phyloP scores from a whole-genome alignment of 1,284 basidiomycete species.

The Pseudozyma pruni region DNA sequence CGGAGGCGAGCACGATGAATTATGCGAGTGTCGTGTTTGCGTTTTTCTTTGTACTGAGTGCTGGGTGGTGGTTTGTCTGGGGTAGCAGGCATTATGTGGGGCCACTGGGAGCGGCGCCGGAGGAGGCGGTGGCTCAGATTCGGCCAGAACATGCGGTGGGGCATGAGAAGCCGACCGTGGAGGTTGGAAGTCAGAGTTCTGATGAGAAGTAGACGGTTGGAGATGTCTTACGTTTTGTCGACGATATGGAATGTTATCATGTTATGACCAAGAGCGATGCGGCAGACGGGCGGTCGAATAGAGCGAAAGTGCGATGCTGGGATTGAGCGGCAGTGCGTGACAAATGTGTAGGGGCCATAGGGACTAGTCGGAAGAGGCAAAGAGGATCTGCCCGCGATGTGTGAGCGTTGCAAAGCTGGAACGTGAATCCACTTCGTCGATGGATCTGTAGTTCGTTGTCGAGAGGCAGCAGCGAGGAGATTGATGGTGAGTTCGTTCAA shows the following conservation, averaged over 20 bases:
- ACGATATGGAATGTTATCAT: no score
- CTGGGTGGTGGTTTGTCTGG: slow-evolving; percentile 44
- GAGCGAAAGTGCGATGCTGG: neutral
- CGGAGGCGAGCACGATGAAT: slow-evolving; percentile 69
- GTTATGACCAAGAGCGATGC: no score
- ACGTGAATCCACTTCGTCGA: slow-evolving; percentile 82
- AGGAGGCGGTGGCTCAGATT: slow-evolving; percentile 14
- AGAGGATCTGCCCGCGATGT: slow-evolving; percentile 72
- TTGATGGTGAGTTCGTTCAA: no score
- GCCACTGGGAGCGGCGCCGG: slow-evolving; percentile 36
- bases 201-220: slow-evolving; percentile 21
- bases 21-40: slow-evolving; percentile 56
- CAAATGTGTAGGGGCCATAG: neutral
- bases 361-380: slow-evolving; percentile 32
- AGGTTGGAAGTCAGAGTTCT: slow-evolving; percentile 22
- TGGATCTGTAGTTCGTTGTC: slow-evolving; percentile 71
- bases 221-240: no score
- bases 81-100: slow-evolving; percentile 48
- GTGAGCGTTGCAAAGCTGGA: slow-evolving; percentile 77
- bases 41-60: slow-evolving; percentile 50
- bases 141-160: neutral
- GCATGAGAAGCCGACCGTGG: slow-evolving; percentile 17
- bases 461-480: neutral
- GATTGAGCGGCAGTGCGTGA: neutral
- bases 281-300: neutral